phyloP scores from a whole-genome alignment of 1,139 yeast genomes.

The Hyphopichia wangnamkhiaoensis region DNA sequence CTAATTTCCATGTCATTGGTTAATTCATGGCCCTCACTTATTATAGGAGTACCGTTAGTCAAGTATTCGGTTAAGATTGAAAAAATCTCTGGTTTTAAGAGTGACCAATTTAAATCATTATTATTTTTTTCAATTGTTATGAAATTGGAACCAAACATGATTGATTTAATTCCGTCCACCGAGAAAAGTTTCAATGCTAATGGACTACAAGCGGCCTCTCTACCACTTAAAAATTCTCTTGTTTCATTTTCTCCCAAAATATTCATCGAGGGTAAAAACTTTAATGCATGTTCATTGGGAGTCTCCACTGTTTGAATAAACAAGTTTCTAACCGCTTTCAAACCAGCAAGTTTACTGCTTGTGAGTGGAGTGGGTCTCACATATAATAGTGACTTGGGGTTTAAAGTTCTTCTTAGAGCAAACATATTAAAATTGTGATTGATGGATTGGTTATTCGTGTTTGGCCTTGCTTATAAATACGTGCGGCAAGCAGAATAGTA shows the following conservation, averaged over 20 bases:
- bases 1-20: constrained; percentile 39
- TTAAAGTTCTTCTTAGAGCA: background rate
- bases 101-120: constrained; percentile 62
- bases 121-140: constrained; percentile 78
- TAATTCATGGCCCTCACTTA: constrained; percentile 34
- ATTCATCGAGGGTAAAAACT: constrained; percentile 47
- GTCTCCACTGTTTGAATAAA: constrained; percentile 46
- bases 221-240: constrained; percentile 52
- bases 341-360: background rate
- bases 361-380: background rate
- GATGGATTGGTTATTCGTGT: background rate
- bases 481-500: background rate
- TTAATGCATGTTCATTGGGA: constrained; percentile 50
- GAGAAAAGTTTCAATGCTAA: constrained; percentile 54
- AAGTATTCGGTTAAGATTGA: constrained; percentile 81
- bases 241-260: constrained; percentile 49
- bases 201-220: constrained; percentile 58
- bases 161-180: constrained; percentile 51
- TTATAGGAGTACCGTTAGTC: constrained; percentile 69
- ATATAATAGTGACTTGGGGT: background rate
- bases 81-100: constrained; percentile 86
- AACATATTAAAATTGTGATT: background rate
- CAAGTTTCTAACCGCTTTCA: constrained; percentile 19
- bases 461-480: background rate
- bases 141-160: constrained; percentile 63